Conservation (phyloP, 805 yeast species). For the Nakazawaea siamensis region DNA sequence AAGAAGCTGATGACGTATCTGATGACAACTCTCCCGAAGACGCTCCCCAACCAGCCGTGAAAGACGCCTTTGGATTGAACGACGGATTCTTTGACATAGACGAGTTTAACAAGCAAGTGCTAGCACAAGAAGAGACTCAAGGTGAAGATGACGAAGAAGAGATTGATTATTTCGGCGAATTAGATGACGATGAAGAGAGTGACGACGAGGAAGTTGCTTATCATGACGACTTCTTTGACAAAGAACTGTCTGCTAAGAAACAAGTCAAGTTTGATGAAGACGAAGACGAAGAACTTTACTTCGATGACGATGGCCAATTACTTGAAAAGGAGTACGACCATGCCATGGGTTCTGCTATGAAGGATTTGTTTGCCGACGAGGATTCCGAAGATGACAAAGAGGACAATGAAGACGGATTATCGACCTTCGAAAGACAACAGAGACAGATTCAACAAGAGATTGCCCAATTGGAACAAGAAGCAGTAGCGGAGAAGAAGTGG, state of each 20-base stretch:
- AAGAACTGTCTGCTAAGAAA: background rate
- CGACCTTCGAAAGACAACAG: slow-evolving; percentile 82
- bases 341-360: slow-evolving; percentile 53
- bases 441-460: slow-evolving; percentile 69
- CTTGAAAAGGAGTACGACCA: slow-evolving; percentile 55
- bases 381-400: slow-evolving; percentile 15
- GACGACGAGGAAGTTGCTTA: slow-evolving; percentile 38
- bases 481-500: slow-evolving; percentile 90
- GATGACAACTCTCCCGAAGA: slow-evolving; percentile 15
- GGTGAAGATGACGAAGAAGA: slow-evolving; percentile 44
- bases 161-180: slow-evolving; percentile 35
- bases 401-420: slow-evolving; percentile 30
- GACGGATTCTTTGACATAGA: slow-evolving; percentile 82
- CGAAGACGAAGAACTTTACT: slow-evolving; percentile 5
- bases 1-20: slow-evolving; percentile 12
- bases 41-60: slow-evolving; percentile 17
- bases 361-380: slow-evolving; percentile 48
- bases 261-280: slow-evolving; percentile 5
- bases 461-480: slow-evolving; percentile 70
- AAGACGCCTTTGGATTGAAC: slow-evolving; percentile 61
- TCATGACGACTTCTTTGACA: slow-evolving; percentile 59
- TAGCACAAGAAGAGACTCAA: slow-evolving; percentile 57
- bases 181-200: slow-evolving; percentile 30
- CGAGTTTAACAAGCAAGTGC: slow-evolving; percentile 69
- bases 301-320: slow-evolving; percentile 24